Conservation (phyloP, 192 early-diverging fungal species). For the Funneliformis geosporum region DNA sequence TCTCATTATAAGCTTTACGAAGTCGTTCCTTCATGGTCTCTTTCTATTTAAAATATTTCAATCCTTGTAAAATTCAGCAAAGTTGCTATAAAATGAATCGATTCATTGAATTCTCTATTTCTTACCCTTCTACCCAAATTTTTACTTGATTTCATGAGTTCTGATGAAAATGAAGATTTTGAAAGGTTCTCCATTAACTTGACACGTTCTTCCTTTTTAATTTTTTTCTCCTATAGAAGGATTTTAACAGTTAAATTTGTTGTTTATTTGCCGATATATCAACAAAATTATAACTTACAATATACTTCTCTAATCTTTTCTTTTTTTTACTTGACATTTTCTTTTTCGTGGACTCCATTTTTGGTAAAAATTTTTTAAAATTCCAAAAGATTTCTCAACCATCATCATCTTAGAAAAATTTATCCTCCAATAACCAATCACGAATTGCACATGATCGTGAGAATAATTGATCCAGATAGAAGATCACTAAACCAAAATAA, state of each 20-base stretch:
- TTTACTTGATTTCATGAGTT: slow-evolving; percentile 68
- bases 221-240: slow-evolving; percentile 65
- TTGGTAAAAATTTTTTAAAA: background rate
- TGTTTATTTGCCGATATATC: background rate
- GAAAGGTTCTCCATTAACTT: slow-evolving; percentile 63
- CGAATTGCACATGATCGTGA: background rate
- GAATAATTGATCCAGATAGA: background rate
- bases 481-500: background rate
- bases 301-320: slow-evolving; percentile 77
- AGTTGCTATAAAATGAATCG: background rate
- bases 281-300: slow-evolving; percentile 50
- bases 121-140: slow-evolving; percentile 58
- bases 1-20: slow-evolving; percentile 62
- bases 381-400: background rate
- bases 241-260: slow-evolving; percentile 6
- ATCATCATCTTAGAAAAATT: background rate
- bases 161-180: slow-evolving; percentile 69
- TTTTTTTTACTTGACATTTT: slow-evolving; percentile 72
- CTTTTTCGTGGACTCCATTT: background rate
- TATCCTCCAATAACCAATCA: background rate
- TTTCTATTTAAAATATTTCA: slow-evolving; percentile 31
- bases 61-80: background rate
- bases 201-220: slow-evolving; percentile 77
- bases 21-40: slow-evolving; percentile 72
- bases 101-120: background rate